Evolutionary conservation across 177 flowering plant species (phyloP).

Genomic region (Vitis hybrid): DNA sequence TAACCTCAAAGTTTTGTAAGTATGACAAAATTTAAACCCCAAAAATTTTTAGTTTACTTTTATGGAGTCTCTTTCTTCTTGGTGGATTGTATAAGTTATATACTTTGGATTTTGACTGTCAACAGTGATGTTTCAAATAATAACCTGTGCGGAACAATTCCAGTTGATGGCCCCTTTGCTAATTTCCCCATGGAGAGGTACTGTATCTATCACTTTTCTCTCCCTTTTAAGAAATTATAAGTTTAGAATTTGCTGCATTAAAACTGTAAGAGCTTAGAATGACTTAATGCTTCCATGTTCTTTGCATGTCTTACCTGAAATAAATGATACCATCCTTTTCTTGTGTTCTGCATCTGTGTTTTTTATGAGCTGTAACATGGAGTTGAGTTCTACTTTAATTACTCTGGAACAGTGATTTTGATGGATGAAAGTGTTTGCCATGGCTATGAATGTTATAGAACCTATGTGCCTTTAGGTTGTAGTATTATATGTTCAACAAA

Average conservation of each 20-base stretch:
- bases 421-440: too few relatives aligned
- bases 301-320: too few relatives aligned
- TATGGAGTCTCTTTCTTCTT: background rate
- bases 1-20: constrained; percentile 79
- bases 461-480: too few relatives aligned
- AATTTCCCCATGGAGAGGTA: constrained; percentile 70
- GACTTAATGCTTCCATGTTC: too few relatives aligned
- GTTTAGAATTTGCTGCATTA: background rate
- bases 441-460: too few relatives aligned
- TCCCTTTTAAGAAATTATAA: background rate
- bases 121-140: constrained; percentile 82
- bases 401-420: too few relatives aligned
- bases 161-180: constrained; percentile 72
- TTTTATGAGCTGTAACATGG: background rate
- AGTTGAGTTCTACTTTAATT: too few relatives aligned
- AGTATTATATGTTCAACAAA: too few relatives aligned
- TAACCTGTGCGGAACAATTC: constrained; percentile 82
- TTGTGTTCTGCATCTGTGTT: background rate
- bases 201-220: background rate
- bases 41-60: background rate
- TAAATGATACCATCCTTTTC: background rate
- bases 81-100: background rate
- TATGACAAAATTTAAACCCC: background rate
- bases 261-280: too few relatives aligned
- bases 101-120: background rate